Evolutionary conservation across 2,329 filamentous ascomycete genomes (phyloP).

Genomic region (Aureobasidium lini): DNA sequence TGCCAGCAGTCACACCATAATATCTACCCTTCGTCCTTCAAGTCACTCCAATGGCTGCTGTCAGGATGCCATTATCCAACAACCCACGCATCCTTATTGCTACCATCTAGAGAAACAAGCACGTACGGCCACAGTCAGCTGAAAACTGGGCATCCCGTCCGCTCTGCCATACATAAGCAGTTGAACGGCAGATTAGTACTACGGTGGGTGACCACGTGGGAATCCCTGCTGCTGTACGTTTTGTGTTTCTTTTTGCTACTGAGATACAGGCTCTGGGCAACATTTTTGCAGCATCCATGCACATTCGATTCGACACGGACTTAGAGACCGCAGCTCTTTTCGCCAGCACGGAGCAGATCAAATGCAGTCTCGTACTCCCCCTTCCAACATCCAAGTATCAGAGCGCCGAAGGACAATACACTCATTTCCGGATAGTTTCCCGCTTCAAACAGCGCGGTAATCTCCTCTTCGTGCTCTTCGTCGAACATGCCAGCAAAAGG

Average conservation of each 20-base stretch:
- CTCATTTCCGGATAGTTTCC: neutral
- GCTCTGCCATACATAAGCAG: conserved; percentile 8
- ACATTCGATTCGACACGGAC: neutral
- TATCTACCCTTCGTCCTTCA: too few relatives aligned
- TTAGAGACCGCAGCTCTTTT: neutral
- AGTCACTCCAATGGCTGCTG: too few relatives aligned
- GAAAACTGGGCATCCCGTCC: conserved; percentile 7
- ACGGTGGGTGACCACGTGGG: neutral
- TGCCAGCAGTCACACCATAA: neutral
- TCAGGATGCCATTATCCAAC: too few relatives aligned
- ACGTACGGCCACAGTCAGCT: conserved; percentile 7
- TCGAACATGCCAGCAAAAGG: neutral
- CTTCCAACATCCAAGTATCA: neutral
- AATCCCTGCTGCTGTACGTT: conserved; percentile 4
- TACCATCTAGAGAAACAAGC: neutral
- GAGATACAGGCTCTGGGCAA: too few relatives aligned
- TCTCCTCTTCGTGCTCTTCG: neutral
- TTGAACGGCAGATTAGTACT: conserved; percentile 6
- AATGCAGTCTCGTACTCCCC: neutral
- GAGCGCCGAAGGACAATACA: neutral
- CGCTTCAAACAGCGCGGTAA: neutral
- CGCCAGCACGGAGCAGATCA: neutral
- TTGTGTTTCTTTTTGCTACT: neutral
- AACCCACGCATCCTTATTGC: neutral
- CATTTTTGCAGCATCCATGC: too few relatives aligned